A percentile compares a stretch with the other conserved stretches of the same genome.
These are phyloP conservation scores for Fusarium gaditjirri DNA, from an alignment of 2,329 filamentous ascomycete genomes.

Conservation along the genomic window DNA sequence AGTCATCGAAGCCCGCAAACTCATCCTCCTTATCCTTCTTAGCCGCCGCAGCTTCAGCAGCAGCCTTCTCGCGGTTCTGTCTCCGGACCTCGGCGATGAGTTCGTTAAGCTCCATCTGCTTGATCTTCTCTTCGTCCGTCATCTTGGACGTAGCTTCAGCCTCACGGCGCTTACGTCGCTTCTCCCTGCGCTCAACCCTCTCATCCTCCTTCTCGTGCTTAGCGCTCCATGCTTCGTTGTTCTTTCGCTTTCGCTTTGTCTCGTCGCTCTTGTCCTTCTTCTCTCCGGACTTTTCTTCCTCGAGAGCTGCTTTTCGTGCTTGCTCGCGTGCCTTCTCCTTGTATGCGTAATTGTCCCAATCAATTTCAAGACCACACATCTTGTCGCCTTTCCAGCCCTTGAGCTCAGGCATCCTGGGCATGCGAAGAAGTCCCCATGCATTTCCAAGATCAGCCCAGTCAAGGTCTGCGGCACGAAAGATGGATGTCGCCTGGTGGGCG, in stretches of 20 bases:
- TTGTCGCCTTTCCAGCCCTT: constrained; percentile 77
- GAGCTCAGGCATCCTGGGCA: constrained; percentile 95
- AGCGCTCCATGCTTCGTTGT: constrained; percentile 77
- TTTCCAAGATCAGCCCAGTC: constrained; percentile 85
- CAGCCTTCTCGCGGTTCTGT: constrained; percentile 61
- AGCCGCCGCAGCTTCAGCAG: constrained; percentile 40
- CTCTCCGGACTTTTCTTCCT: constrained; percentile 55
- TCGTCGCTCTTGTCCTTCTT: constrained; percentile 54
- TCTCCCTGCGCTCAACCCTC: constrained; percentile 70
- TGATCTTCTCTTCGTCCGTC: constrained; percentile 75
- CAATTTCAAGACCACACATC: constrained; percentile 69
- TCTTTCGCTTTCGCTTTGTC: constrained; percentile 66
- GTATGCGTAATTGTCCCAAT: constrained; percentile 76
- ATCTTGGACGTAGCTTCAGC: constrained; percentile 71
- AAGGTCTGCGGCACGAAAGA: constrained; percentile 84
- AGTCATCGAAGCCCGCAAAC: constrained; percentile 70
- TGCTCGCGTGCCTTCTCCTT: constrained; percentile 78
- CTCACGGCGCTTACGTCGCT: constrained; percentile 71
- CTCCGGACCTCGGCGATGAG: constrained; percentile 73
- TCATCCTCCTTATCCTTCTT: constrained; percentile 58
- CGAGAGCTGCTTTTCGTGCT: constrained; percentile 67
- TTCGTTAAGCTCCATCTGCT: constrained; percentile 70
- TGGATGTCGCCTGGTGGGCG: constrained; percentile 90
- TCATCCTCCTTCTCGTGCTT: constrained; percentile 74
- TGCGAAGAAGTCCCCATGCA: constrained; percentile 85